A percentile compares a stretch with the other conserved stretches of the same genome.
Evolutionary conservation across 495 filamentous ascomycete species (phyloP).

Genomic region (Geopyxis carbonaria): DNA sequence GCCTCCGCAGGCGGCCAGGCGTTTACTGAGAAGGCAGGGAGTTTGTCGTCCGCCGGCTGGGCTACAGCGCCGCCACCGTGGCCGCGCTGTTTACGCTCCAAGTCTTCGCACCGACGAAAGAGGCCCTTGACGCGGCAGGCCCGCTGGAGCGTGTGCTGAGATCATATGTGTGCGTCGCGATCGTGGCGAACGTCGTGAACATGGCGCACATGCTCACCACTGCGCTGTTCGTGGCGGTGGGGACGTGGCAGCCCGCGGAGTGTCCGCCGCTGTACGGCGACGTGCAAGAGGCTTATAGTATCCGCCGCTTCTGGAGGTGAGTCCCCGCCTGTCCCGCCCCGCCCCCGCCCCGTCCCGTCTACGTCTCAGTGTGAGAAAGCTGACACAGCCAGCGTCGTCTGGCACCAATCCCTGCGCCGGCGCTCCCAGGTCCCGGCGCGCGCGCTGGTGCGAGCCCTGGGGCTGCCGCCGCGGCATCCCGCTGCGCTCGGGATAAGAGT

Average conservation of each 20-base stretch:
- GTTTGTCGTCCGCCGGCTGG: neutral
- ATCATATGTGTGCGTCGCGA: neutral
- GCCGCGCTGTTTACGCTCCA: neutral
- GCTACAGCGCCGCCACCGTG: neutral
- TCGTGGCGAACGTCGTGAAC: neutral
- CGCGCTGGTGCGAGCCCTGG: neutral
- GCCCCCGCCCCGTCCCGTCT: neutral
- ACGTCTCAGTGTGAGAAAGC: neutral
- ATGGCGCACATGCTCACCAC: neutral
- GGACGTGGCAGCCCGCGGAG: neutral
- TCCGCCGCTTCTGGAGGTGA: neutral
- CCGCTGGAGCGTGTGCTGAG: neutral
- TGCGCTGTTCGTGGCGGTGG: neutral
- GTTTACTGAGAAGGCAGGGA: neutral
- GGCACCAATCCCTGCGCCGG: neutral
- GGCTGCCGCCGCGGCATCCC: no score
- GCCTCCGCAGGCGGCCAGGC: neutral
- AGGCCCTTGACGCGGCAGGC: neutral
- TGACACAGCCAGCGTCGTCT: no score
- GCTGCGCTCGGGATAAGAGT: neutral
- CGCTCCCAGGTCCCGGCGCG: neutral
- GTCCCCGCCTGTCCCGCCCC: neutral
- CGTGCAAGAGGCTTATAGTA: neutral
- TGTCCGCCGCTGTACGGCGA: slow-evolving; percentile 1
- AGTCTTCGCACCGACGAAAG: neutral